Conservation (phyloP, 441 rosid species). For the Metrosideros polymorpha region DNA sequence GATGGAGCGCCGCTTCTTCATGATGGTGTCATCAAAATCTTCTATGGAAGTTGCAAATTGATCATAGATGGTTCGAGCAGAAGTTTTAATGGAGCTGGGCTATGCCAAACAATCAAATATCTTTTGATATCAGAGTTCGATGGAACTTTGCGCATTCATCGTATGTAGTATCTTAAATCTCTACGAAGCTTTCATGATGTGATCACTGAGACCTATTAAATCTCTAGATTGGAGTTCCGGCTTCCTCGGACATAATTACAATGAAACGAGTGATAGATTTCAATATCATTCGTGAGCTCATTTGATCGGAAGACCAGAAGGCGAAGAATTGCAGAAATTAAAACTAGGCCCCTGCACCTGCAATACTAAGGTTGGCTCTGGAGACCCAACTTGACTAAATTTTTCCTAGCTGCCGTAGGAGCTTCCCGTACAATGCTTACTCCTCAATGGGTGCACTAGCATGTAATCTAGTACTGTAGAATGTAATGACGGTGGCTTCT, state of each 20-base stretch:
- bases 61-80: neutral
- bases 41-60: too few species aligned
- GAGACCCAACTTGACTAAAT: neutral
- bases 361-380: neutral
- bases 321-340: neutral
- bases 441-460: neutral
- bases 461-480: neutral
- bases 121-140: neutral
- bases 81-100: neutral
- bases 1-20: neutral
- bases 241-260: too few species aligned
- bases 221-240: too few species aligned
- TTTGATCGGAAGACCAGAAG: neutral
- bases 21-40: neutral
- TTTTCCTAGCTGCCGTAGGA: neutral
- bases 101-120: neutral
- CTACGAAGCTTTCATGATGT: too few species aligned
- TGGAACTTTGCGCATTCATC: neutral
- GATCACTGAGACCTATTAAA: too few species aligned
- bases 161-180: too few species aligned
- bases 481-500: neutral
- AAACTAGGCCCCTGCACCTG: neutral
- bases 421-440: neutral
- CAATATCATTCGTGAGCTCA: neutral
- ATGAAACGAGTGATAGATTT: neutral